Evolutionary conservation across 2,329 filamentous ascomycete genomes (phyloP).

Genomic region (Sclerotinia trifoliorum): DNA sequence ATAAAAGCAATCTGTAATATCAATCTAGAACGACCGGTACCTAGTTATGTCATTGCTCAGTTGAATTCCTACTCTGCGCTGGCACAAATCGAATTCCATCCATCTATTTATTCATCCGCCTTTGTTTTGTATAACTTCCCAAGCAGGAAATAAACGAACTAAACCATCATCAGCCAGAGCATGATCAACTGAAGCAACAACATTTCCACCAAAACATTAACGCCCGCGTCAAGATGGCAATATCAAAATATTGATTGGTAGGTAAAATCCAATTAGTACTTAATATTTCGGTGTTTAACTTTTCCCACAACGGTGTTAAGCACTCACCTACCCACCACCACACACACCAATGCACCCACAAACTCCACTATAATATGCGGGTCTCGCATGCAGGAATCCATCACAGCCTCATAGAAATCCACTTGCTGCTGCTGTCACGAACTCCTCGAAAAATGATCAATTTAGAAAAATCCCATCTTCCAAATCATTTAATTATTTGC

Average conservation of each 20-base stretch:
- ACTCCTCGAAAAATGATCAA: background rate
- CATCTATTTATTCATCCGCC: background rate
- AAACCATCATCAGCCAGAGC: background rate
- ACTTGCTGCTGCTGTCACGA: background rate
- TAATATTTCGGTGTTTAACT: constrained; percentile 1
- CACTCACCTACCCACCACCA: background rate
- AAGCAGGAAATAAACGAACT: background rate
- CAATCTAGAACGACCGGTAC: background rate
- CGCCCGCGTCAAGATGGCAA: background rate
- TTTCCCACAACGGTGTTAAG: background rate
- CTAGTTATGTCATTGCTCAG: background rate
- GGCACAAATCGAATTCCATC: background rate
- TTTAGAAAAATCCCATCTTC: background rate
- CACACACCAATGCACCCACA: too few species aligned
- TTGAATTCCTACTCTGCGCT: background rate
- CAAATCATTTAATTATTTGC: background rate
- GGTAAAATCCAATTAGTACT: background rate
- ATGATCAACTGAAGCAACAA: background rate
- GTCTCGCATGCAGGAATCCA: background rate
- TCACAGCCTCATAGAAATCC: background rate
- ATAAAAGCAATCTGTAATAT: too few species aligned
- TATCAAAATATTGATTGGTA: background rate
- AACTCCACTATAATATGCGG: background rate
- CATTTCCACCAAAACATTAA: background rate
- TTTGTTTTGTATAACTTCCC: background rate